Evolutionary conservation across 148 eudicot genomes (phyloP), one percentile per base, ranked within the genome.

Genomic region (Vaccinium corymbosum): DNA sequence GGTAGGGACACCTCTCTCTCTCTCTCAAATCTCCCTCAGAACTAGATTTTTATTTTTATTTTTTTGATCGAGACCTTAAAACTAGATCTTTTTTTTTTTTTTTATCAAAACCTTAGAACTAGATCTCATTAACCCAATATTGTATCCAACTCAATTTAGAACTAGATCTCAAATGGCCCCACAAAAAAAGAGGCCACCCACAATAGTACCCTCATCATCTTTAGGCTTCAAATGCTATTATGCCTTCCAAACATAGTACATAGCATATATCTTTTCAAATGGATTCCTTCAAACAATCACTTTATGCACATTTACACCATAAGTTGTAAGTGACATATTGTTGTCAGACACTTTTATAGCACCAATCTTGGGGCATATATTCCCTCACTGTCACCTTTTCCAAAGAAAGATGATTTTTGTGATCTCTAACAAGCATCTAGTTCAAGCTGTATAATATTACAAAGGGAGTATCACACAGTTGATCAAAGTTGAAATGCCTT

Each of bases 321-420:
- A 50, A 81, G 71, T 78, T 64, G 5, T 42, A 59, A 83, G 81
- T 38, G 78, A 56, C 42, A 57, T 84, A 81, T 81, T 53, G 83
- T 78, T 89, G 87, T 78, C 86, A 85, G 83, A 81, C 84, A 80
- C 87, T 86, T 64, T 81, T 87, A 82, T 55, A 57, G 87, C 81
- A 88, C 86, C 83, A 82, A 85, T 83, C 81, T 84, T 82, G 81
- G 83, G 80, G 86, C 84, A 89, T 89, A 86, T 89, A 89, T 89
- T 89, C 91, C 83, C 80, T 78, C 61, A 22, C 73, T 7, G 66
- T 62, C 73, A 79, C 78, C 86, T 82, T 85, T 79, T 66, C 17
- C 71, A 15, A 25, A 80, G 83, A 83, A 77, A 84, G 75, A 84
- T 27, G 7, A 19, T 53, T 78, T 83, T 80, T 50, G 29, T 71